Evolutionary conservation across 2,329 filamentous ascomycete species (phyloP).

Genomic region (Neofusicoccum sp.): DNA sequence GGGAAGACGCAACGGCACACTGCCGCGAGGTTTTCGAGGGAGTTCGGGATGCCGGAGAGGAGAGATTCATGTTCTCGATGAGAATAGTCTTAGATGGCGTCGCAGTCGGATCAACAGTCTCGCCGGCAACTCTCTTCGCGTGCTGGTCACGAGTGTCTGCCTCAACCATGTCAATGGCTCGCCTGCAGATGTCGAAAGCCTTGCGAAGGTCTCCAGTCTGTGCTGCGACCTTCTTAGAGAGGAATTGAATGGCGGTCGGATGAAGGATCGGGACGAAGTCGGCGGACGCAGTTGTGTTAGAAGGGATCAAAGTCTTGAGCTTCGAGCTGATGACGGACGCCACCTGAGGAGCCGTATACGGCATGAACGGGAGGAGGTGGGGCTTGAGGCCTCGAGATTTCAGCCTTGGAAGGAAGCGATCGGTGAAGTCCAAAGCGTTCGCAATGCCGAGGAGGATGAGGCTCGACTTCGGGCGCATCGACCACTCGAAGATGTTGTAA

Average conservation of each 20-base stretch:
- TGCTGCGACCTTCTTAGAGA: conserved; percentile 89
- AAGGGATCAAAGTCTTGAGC: conserved; percentile 72
- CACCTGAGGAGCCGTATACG: conserved; percentile 87
- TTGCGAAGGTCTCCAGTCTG: conserved; percentile 94
- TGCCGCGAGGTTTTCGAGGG: conserved; percentile 37
- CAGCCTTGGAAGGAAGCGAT: conserved; percentile 88
- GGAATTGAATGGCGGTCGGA: conserved; percentile 89
- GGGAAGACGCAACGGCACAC: conserved; percentile 40
- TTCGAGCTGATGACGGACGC: conserved; percentile 83
- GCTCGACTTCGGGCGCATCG: conserved; percentile 75
- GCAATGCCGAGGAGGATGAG: conserved; percentile 90
- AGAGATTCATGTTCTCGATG: conserved; percentile 78
- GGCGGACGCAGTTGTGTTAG: conserved; percentile 49
- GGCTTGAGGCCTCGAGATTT: conserved; percentile 93
- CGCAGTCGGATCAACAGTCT: conserved; percentile 57
- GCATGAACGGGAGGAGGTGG: conserved; percentile 84
- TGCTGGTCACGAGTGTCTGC: conserved; percentile 77
- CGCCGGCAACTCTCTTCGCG: conserved; percentile 59
- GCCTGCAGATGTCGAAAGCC: conserved; percentile 90
- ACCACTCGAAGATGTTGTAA: conserved; percentile 97
- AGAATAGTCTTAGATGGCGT: conserved; percentile 77
- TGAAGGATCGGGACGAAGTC: conserved; percentile 85
- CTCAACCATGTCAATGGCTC: conserved; percentile 87
- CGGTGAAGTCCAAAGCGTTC: conserved; percentile 92
- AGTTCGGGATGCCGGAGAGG: conserved; percentile 52